A percentile compares a stretch with the other conserved stretches of the same genome.
These are phyloP conservation scores for Fusarium sp. DNA, from an alignment of 2,329 filamentous ascomycete species.

Conservation along the genomic window DNA sequence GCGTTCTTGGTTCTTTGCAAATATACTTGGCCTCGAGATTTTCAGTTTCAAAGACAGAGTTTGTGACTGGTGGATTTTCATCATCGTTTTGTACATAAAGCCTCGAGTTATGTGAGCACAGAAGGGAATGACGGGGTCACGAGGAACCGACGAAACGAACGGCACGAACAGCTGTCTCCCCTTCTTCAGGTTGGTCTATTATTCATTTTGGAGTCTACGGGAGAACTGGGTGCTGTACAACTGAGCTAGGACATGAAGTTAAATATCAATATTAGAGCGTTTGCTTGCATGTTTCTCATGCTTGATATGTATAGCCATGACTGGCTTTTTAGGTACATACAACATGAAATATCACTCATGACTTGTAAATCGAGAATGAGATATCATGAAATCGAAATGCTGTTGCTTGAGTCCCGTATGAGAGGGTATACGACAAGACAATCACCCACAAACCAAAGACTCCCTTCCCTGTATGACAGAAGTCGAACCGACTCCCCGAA, in stretches of 20 bases:
- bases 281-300: conserved; percentile 1
- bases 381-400: conserved; percentile 7
- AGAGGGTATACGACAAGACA: conserved; percentile 42
- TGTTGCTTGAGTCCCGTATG: conserved; percentile 15
- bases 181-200: conserved; percentile 19
- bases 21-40: conserved; percentile 7
- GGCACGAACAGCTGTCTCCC: conserved; percentile 6
- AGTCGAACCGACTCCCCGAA: conserved; percentile 15
- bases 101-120: conserved; percentile 7
- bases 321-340: not conserved
- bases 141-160: conserved; percentile 12
- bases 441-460: conserved; percentile 38
- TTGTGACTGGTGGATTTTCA: conserved; percentile 11
- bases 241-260: conserved; percentile 30
- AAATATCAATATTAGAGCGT: conserved; percentile 25
- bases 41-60: conserved; percentile 23
- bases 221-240: conserved; percentile 32
- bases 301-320: not conserved
- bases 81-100: conserved; percentile 26
- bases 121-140: conserved; percentile 14
- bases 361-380: not conserved
- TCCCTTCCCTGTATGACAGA: conserved; percentile 34
- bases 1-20: conserved; percentile 21
- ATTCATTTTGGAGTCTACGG: conserved; percentile 28
- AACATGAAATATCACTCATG: not conserved